Conservation (phyloP, 306 rosid species). For the Prunus padus region DNA sequence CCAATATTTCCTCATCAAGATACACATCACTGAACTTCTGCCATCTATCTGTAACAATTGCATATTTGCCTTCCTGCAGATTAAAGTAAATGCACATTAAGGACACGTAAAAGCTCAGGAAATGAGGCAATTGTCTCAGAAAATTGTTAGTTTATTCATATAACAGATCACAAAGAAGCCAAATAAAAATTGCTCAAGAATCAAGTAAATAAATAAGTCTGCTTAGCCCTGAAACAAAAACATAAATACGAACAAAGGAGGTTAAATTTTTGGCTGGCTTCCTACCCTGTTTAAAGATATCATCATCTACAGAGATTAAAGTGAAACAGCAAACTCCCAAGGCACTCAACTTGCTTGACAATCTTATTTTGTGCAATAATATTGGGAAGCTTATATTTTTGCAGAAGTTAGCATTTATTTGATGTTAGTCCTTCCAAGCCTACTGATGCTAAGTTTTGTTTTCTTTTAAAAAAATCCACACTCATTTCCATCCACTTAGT, state of each 20-base stretch:
- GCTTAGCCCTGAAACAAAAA: background rate
- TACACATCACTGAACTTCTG: too few species aligned
- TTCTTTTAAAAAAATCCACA: too few species aligned
- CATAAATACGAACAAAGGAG: background rate
- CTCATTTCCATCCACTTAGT: too few species aligned
- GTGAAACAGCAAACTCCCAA: conserved; percentile 10
- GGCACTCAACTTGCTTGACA: background rate
- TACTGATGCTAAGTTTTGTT: too few species aligned
- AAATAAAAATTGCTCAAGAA: background rate
- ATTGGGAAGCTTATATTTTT: background rate
- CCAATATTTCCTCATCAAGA: conserved; percentile 61
- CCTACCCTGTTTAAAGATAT: conserved; percentile 64
- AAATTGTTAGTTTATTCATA: too few species aligned
- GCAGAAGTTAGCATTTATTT: too few species aligned
- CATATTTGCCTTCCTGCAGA: conserved; percentile 73
- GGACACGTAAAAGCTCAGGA: background rate
- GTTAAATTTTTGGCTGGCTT: background rate
- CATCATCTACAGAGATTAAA: conserved; percentile 38
- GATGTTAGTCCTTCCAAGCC: too few species aligned
- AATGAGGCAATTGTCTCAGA: background rate
- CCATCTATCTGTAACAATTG: conserved; percentile 93
- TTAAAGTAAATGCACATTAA: conserved; percentile 10
- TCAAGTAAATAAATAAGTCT: background rate
- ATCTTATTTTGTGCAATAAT: background rate
- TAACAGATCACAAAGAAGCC: background rate